Base-by-base conservation (phyloP, 805 yeast genomes). In the Hanseniaspora valbyensis region DNA sequence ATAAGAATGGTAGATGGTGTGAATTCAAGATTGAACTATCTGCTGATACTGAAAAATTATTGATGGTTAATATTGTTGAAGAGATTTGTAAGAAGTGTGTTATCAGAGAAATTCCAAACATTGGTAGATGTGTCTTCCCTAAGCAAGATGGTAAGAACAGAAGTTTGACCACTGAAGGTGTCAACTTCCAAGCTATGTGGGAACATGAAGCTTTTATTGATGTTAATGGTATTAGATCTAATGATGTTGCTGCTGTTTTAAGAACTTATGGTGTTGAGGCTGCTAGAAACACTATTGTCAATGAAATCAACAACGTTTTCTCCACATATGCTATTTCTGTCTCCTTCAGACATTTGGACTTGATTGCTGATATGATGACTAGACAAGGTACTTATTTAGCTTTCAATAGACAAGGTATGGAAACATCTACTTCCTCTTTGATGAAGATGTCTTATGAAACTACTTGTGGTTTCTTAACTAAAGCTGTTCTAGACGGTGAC, bases 381-480 rank as follows among this genome's bases (percentile, higher is more conserved):
- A 80, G 98, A 68, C 97, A 92, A 69, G 99, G 99, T 62, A 78
- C 94, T 2, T 92, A 89, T 64, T 70, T 90, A 64, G 95, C 99
- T 24, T 92, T 92, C 74, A 89, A 87, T 69, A 85, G 99, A 74
- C 96, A 87, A 70, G 99, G 99, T 67, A 89, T 94, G 65, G 97
- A 92, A 66, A 77, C 95, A 1, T 78, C 92, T 13, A 88, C 96
- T 1, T 89, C 97, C 7, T 84, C 97, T 16, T 86, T 92, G 73
- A 83, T 87, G 89, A 92, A 92, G 73, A 92, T 92, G 99, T 87
- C 96, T 52, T 92, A 88, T 68, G 99, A 92, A 71, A 92, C 98
- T 41, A 92, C 99, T 1, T 88, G 96, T 72, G 95, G 86, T 68
- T 92, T 92, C 75, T 75, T 92, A 65, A 92, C 96, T 48, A 87